These are phyloP conservation scores for Globisporangium spiculum DNA, from an alignment of 352 stramenopile species.

Conservation along the genomic window DNA sequence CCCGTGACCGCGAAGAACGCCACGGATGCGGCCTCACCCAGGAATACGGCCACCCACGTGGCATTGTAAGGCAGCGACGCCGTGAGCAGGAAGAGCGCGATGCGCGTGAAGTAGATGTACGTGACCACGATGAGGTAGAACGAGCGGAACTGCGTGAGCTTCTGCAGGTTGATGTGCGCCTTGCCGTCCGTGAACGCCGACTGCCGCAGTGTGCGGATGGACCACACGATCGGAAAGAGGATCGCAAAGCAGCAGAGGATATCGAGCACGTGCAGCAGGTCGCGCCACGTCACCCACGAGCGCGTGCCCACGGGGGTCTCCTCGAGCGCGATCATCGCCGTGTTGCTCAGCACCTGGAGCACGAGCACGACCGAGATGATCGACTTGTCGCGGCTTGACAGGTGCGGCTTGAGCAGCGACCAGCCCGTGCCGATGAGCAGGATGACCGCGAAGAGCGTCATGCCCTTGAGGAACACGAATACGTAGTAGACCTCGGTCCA, in stretches of 20 bases:
- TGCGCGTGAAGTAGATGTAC: constrained; percentile 99
- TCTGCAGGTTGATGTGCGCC: constrained; percentile 83
- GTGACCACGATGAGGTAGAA: constrained; percentile 96
- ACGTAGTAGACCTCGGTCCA: constrained; percentile 95
- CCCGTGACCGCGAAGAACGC: constrained; percentile 93
- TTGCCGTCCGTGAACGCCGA: constrained; percentile 89
- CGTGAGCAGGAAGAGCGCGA: constrained; percentile 93
- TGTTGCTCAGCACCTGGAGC: constrained; percentile 94
- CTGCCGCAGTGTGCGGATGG: constrained; percentile 79
- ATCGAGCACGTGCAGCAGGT: constrained; percentile 95
- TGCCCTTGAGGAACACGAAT: constrained; percentile 94
- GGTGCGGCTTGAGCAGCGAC: constrained; percentile 96
- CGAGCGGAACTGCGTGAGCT: constrained; percentile 94
- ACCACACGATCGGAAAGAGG: constrained; percentile 97
- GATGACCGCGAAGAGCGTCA: constrained; percentile 97
- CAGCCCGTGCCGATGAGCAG: constrained; percentile 97
- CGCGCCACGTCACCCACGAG: constrained; percentile 69
- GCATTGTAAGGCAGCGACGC: constrained; percentile 91
- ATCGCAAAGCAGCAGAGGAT: constrained; percentile 96
- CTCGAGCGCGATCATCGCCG: constrained; percentile 88
- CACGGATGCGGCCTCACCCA: constrained; percentile 79
- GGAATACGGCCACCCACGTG: constrained; percentile 63
- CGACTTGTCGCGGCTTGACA: constrained; percentile 92
- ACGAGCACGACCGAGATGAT: constrained; percentile 93
- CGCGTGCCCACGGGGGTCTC: constrained; percentile 78